phyloP scores from a whole-genome alignment of 208 protist species.

The Histomonas meleagridis region DNA sequence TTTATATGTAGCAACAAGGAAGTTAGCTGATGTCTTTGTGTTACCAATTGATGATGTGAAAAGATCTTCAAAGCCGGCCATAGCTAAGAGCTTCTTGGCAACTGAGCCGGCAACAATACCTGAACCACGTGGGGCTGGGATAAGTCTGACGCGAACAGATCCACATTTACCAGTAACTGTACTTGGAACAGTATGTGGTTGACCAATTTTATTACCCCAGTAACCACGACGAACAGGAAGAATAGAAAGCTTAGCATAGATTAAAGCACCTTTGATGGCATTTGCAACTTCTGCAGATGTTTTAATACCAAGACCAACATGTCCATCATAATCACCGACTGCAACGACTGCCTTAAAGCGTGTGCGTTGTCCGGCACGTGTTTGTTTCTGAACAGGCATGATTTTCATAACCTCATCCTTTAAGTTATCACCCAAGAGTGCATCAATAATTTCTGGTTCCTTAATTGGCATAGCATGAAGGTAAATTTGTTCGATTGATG shows the following conservation, averaged over 20 bases:
- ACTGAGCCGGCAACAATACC: slow-evolving; percentile 89
- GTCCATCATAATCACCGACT: slow-evolving; percentile 88
- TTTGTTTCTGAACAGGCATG: slow-evolving; percentile 98
- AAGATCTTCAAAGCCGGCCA: slow-evolving; percentile 91
- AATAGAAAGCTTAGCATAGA: slow-evolving; percentile 89
- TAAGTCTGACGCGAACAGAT: slow-evolving; percentile 83
- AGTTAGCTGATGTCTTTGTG: slow-evolving; percentile 96
- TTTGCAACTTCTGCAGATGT: slow-evolving; percentile 94
- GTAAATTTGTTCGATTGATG: slow-evolving; percentile 92
- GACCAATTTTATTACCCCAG: slow-evolving; percentile 96
- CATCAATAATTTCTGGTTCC: slow-evolving; percentile 96
- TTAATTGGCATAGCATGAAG: slow-evolving; percentile 97
- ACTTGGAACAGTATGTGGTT: slow-evolving; percentile 92
- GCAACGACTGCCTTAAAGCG: slow-evolving; percentile 97
- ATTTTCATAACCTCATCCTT: slow-evolving; percentile 94
- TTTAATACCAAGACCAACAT: slow-evolving; percentile 96
- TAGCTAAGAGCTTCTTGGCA: slow-evolving; percentile 90
- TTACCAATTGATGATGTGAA: slow-evolving; percentile 88
- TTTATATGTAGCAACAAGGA: slow-evolving; percentile 93
- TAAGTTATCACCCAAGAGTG: slow-evolving; percentile 72
- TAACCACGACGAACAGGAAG: slow-evolving; percentile 93
- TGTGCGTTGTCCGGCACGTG: slow-evolving; percentile 94
- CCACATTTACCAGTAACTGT: slow-evolving; percentile 97
- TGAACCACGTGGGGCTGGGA: slow-evolving; percentile 95
- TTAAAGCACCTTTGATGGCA: slow-evolving; percentile 90